Conservation (phyloP, 176 grass and related monocot species). For the Bromus sterilis region DNA sequence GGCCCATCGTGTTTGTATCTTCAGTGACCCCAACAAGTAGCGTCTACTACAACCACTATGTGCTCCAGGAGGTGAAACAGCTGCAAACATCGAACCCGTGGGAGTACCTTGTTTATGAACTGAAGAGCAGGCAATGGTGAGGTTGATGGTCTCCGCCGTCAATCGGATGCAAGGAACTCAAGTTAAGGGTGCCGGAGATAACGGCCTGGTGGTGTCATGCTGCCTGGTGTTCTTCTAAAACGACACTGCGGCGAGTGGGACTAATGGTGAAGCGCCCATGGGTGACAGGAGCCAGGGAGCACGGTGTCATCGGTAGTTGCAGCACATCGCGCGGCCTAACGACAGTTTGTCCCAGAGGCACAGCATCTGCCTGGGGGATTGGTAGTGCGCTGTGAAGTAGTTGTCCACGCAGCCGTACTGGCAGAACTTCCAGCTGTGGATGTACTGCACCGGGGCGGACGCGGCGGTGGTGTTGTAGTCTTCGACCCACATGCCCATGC, state of each 20-base stretch:
- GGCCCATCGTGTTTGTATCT: neutral
- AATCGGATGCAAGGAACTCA: neutral
- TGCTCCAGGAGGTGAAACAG: constrained; percentile 1
- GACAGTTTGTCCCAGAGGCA: constrained; percentile 74
- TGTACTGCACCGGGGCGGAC: constrained; percentile 29
- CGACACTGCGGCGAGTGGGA: too few species aligned
- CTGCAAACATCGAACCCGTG: neutral
- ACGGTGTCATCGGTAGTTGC: constrained; percentile 63
- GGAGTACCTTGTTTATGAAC: neutral
- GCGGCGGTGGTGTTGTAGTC: constrained; percentile 64
- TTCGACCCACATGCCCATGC: constrained; percentile 99
- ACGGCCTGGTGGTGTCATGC: neutral
- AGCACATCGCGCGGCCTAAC: constrained; percentile 42
- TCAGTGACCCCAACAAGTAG: neutral
- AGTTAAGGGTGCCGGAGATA: neutral
- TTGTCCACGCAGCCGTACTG: constrained; percentile 69
- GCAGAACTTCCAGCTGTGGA: constrained; percentile 89
- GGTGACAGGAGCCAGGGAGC: neutral
- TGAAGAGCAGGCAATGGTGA: neutral
- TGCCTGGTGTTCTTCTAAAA: neutral
- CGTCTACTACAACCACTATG: neutral
- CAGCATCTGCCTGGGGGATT: constrained; percentile 86
- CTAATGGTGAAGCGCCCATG: neutral
- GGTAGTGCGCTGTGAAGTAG: constrained; percentile 89
- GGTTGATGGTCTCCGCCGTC: neutral